Conservation (phyloP, 805 yeast genomes). For the Jamesozyma hellenica region DNA sequence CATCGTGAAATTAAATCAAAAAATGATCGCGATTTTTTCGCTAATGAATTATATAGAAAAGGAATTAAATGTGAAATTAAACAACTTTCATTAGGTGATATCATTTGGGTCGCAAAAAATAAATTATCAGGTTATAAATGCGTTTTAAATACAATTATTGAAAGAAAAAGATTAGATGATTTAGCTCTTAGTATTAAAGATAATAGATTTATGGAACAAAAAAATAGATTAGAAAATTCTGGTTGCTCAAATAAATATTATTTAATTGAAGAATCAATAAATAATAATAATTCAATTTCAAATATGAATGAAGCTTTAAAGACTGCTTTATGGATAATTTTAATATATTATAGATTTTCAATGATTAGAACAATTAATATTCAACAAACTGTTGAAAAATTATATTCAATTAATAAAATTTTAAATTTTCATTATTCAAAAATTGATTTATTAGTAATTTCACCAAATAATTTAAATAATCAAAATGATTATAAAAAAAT, state of each 20-base stretch:
- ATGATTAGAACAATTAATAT: conserved; percentile 58
- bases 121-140: conserved; percentile 47
- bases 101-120: conserved; percentile 76
- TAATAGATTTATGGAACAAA: conserved; percentile 84
- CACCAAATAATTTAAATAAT: conserved; percentile 39
- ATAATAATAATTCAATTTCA: conserved; percentile 32
- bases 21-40: conserved; percentile 61
- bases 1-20: conserved; percentile 70
- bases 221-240: conserved; percentile 58
- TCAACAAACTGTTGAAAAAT: conserved; percentile 55
- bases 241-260: conserved; percentile 63
- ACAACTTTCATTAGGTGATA: conserved; percentile 75
- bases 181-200: conserved; percentile 72
- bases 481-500: conserved; percentile 42
- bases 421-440: conserved; percentile 38
- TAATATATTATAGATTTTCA: conserved; percentile 57
- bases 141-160: conserved; percentile 74
- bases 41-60: conserved; percentile 38
- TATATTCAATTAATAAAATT: conserved; percentile 36
- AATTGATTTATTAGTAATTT: conserved; percentile 39
- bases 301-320: conserved; percentile 54
- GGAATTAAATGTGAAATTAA: conserved; percentile 45
- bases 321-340: conserved; percentile 64
- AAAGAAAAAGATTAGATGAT: conserved; percentile 84
- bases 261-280: conserved; percentile 64